Evolutionary conservation across 2,329 filamentous ascomycete species (phyloP), one percentile per base, ranked within the genome.

Genomic region (Didymella arachidicola): DNA sequence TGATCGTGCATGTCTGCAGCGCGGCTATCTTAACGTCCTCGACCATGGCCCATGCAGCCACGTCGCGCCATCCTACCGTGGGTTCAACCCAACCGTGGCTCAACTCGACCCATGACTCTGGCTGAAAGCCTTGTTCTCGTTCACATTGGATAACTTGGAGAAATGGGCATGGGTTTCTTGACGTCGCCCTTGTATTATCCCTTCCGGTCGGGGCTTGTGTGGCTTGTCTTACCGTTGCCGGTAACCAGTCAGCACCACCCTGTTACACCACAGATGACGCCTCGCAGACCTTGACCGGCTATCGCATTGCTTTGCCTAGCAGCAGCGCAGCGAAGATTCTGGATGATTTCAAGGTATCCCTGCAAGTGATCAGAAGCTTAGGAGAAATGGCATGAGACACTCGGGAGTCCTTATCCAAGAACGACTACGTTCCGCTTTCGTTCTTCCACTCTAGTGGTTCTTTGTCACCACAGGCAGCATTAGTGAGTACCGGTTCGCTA

Each of bases 11-110:
- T 41, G 42, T 29, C 51, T 60, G 57, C 57, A 55, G 19, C 50
- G 51, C 56, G 56, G 56, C 56, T 59, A 59, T 59, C 50, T 44
- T 2, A 42, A 49, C 45, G 50, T 59, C 50, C 56, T 59, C 41
- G 56, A 45, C 50, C 56, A 51, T 51, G 47, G 34, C 38, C 51
- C 34, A 50, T 59, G 56, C 56, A 59, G 46, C 50, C 56, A 59
- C 46, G 19, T 45, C 41, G 50, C 56, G 56, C 56, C 41, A 54
- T 53, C 56, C 56, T 19, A 39, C 36, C 18, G 39, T 53, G 38
- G 41, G 39, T 45, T 41, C 41, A 42, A 41, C 41, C 45, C 25
- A 41, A 39, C 56, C 45, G 38, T 38, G 34, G 49, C 34, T 29
- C 56, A 25, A 14, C 32, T 42, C 27, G 41, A 41, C 41, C 45